These are phyloP conservation scores for Apiotrichum brassicae DNA, from an alignment of 1,284 basidiomycete genomes.

Conservation along the genomic window DNA sequence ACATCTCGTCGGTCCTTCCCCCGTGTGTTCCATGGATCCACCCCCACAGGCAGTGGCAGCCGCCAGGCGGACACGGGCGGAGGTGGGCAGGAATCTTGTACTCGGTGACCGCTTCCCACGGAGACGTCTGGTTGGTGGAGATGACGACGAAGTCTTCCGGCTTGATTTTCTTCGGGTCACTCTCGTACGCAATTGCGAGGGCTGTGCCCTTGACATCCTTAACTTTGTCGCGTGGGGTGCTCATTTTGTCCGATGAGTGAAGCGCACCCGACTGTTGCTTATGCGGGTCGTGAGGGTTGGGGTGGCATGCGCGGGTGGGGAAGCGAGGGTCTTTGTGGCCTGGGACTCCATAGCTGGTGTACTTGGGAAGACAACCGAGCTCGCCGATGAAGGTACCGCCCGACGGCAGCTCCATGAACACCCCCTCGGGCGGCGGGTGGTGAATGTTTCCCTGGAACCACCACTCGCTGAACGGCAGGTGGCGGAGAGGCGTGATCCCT, in stretches of 20 bases:
- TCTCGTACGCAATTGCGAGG: conserved; percentile 58
- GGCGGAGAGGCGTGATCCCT: conserved; percentile 55
- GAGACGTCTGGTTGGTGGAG: conserved; percentile 64
- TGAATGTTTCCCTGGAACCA: conserved; percentile 54
- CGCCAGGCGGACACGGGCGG: conserved; percentile 60
- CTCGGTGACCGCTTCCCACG: conserved; percentile 58
- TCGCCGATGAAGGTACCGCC: conserved; percentile 34
- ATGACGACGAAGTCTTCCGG: conserved; percentile 67
- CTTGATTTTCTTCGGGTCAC: conserved; percentile 52
- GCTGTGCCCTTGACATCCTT: conserved; percentile 8
- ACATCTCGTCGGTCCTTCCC: conserved; percentile 30
- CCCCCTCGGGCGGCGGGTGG: conserved; percentile 29
- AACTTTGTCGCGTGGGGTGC: neutral
- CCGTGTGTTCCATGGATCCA: conserved; percentile 52
- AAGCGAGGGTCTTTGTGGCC: neutral
- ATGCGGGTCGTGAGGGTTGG: neutral
- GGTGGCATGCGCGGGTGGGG: neutral
- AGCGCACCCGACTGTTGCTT: neutral
- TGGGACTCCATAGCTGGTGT: conserved; percentile 19
- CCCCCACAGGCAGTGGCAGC: conserved; percentile 64
- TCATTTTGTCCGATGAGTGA: neutral
- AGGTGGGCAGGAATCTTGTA: conserved; percentile 59
- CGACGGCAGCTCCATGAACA: conserved; percentile 36
- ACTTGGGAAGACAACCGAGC: conserved; percentile 34
- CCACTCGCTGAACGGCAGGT: conserved; percentile 58